Conservation (phyloP, 768 basidiomycete genomes). For the Suillus placidus region DNA sequence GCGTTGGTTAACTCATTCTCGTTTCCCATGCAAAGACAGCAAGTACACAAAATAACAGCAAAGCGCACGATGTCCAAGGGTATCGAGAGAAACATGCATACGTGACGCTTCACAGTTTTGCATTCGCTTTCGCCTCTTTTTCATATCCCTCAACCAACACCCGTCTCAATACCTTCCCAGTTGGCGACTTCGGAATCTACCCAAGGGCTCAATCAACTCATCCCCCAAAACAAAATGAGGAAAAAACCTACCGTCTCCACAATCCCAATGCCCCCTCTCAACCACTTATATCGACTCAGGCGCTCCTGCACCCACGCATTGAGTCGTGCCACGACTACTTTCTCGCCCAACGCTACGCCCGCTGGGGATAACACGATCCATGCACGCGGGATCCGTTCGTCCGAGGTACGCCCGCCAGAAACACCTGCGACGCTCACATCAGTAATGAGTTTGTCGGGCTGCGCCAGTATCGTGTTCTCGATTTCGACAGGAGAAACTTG, state of each 20-base stretch:
- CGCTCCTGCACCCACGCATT: conserved; percentile 59
- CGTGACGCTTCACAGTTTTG: conserved; percentile 18
- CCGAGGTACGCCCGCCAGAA: conserved; percentile 60
- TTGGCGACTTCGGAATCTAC: conserved; percentile 68
- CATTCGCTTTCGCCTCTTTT: conserved; percentile 16
- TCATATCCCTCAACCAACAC: conserved; percentile 59
- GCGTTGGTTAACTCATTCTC: background rate
- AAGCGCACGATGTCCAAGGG: background rate
- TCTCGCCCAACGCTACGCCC: conserved; percentile 51
- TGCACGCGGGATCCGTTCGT: conserved; percentile 71
- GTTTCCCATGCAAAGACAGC: background rate
- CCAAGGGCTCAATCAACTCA: background rate
- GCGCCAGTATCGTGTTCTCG: conserved; percentile 58
- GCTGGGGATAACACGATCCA: conserved; percentile 65
- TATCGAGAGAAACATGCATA: background rate
- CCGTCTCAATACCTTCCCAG: conserved; percentile 64
- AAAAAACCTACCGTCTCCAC: conserved; percentile 51
- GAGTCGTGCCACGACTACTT: conserved; percentile 45
- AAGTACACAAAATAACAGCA: background rate
- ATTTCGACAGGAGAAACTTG: conserved; percentile 78
- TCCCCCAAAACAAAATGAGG: background rate
- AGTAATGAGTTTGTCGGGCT: conserved; percentile 57
- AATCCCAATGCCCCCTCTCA: conserved; percentile 66
- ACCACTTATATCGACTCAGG: conserved; percentile 70
- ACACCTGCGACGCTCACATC: conserved; percentile 74